phyloP scores from a whole-genome alignment of 2,329 filamentous ascomycete genomes.

The Curvularia lunata region DNA sequence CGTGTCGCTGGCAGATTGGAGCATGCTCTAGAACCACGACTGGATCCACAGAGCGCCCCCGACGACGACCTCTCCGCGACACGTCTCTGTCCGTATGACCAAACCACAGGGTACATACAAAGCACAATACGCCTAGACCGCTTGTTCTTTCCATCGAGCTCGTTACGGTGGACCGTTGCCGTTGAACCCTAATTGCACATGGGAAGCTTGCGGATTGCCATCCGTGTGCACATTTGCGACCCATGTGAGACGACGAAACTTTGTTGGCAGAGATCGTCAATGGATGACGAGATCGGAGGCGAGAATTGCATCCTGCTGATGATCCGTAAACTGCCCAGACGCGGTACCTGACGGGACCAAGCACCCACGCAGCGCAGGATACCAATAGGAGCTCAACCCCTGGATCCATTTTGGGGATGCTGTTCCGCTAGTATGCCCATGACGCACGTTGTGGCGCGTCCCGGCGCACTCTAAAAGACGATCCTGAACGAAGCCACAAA shows the following conservation, averaged over 20 bases:
- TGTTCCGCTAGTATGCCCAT: conserved; percentile 34
- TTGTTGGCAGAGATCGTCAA: background rate
- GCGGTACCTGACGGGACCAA: conserved; percentile 6
- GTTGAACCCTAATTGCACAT: background rate
- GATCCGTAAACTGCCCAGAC: conserved; percentile 19
- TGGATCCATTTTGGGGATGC: conserved; percentile 15
- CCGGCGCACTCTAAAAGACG: conserved; percentile 9
- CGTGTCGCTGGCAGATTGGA: background rate
- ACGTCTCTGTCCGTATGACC: background rate
- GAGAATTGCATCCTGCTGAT: conserved; percentile 29
- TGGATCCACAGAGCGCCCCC: background rate
- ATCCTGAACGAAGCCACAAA: background rate
- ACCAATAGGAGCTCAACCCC: conserved; percentile 24
- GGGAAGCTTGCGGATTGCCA: background rate
- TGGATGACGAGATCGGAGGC: conserved; percentile 9
- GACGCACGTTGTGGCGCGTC: conserved; percentile 26
- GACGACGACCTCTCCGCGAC: background rate
- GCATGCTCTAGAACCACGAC: background rate
- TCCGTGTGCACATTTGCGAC: background rate
- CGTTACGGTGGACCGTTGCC: background rate
- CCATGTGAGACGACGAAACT: background rate
- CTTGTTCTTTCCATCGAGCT: background rate
- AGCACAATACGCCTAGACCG: background rate
- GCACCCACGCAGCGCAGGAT: conserved; percentile 28
- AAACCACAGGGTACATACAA: too few species aligned